phyloP scores from a whole-genome alignment of 2,329 filamentous ascomycete genomes.

The Bipolaris cookei region DNA sequence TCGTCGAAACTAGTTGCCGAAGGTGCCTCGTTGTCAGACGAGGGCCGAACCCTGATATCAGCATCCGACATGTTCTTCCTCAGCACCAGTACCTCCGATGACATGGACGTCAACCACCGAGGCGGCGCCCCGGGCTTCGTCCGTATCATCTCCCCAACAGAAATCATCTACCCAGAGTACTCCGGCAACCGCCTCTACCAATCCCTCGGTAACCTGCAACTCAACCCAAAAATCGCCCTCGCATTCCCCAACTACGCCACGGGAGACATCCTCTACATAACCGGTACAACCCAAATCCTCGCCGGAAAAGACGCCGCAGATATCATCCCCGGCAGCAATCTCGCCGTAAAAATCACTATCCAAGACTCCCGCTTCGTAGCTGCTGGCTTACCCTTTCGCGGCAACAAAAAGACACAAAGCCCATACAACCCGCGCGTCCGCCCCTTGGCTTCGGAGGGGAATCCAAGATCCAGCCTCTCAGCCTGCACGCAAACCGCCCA shows the following conservation, averaged over 20 bases:
- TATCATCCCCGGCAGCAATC: slow-evolving; percentile 71
- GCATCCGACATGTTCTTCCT: slow-evolving; percentile 80
- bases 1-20: slow-evolving; percentile 60
- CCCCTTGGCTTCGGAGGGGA: slow-evolving; percentile 66
- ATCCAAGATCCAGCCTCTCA: slow-evolving; percentile 28
- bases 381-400: slow-evolving; percentile 72
- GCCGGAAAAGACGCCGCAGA: slow-evolving; percentile 66
- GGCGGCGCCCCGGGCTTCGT: slow-evolving; percentile 78
- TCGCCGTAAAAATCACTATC: slow-evolving; percentile 73
- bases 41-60: slow-evolving; percentile 65
- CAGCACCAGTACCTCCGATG: slow-evolving; percentile 65
- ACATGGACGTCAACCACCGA: slow-evolving; percentile 85
- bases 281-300: slow-evolving; percentile 71
- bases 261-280: slow-evolving; percentile 75
- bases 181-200: slow-evolving; percentile 86
- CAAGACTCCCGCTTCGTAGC: slow-evolving; percentile 67
- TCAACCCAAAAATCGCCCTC: slow-evolving; percentile 71
- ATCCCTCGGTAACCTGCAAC: slow-evolving; percentile 76
- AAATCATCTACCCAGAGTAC: slow-evolving; percentile 80
- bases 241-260: slow-evolving; percentile 76
- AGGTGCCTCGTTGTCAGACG: slow-evolving; percentile 56
- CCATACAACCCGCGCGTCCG: slow-evolving; percentile 82
- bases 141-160: slow-evolving; percentile 66
- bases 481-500: slow-evolving; percentile 54
- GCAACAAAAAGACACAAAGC: slow-evolving; percentile 63